Conservation (phyloP, 495 filamentous ascomycete genomes). For the Chaetomium fimeti region DNA sequence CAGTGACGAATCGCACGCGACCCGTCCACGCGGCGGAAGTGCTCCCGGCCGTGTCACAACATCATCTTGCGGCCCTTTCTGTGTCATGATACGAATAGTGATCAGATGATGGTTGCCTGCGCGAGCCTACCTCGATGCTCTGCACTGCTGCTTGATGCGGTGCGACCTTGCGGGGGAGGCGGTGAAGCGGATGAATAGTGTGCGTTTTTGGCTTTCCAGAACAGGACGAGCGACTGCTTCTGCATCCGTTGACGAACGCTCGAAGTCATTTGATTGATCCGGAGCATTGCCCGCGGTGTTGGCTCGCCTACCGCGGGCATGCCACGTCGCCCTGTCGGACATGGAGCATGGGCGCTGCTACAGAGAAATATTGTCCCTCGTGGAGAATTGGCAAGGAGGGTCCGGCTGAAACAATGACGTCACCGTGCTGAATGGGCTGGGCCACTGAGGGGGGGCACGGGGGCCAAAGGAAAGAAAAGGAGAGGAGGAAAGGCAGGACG, state of each 20-base stretch:
- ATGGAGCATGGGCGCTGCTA: not conserved
- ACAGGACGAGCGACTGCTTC: not conserved
- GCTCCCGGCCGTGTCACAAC: conserved; percentile 2
- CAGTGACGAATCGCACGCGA: conserved; percentile 1
- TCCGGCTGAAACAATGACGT: conserved; percentile 16
- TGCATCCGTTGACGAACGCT: not conserved
- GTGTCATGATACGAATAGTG: not conserved
- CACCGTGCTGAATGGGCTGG: not conserved
- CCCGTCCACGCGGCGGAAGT: not conserved
- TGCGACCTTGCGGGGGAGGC: conserved; percentile 4
- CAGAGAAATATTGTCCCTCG: not conserved
- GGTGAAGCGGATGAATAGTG: conserved; percentile 5
- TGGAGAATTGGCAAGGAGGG: conserved; percentile 9
- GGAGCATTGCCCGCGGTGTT: not conserved
- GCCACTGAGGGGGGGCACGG: not conserved
- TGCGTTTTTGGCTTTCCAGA: not conserved
- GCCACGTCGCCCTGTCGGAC: not conserved
- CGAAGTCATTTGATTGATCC: not conserved
- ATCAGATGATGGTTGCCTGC: conserved; percentile 13
- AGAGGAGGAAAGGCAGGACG: too few relatives aligned
- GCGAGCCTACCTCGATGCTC: not conserved
- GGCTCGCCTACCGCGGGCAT: not conserved
- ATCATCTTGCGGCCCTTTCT: not conserved
- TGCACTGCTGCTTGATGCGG: not conserved
- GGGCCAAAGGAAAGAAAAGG: too few relatives aligned